Evolutionary conservation across 148 eudicot species (phyloP).

Genomic region (Heliosperma pusillum): DNA sequence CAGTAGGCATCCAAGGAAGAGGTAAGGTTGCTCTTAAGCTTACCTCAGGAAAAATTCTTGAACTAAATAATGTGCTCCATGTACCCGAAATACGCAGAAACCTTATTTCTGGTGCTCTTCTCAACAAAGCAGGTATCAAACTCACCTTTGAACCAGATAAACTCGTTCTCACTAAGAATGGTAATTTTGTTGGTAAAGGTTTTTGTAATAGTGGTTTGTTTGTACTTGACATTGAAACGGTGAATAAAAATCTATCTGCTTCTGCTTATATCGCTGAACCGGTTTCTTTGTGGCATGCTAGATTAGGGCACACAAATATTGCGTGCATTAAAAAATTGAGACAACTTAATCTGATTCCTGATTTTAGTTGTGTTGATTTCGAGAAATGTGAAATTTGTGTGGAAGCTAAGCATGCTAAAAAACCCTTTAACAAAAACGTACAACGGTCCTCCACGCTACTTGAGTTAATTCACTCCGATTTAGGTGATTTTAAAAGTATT

Average conservation of each 20-base stretch:
- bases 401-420: not conserved
- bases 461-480: not conserved
- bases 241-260: not conserved
- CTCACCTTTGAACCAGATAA: not conserved
- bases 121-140: constrained; percentile 2
- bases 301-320: not conserved
- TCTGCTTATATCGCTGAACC: not conserved
- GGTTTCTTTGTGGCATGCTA: not conserved
- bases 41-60: not conserved
- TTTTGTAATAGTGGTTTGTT: constrained; percentile 12
- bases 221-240: not conserved
- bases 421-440: not conserved
- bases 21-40: not conserved
- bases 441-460: not conserved
- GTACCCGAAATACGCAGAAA: not conserved
- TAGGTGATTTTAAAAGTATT: too few species aligned
- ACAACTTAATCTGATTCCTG: not conserved
- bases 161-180: constrained; percentile 2
- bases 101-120: not conserved
- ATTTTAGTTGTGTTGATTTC: not conserved
- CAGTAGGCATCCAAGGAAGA: not conserved
- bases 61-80: not conserved
- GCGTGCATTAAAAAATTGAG: not conserved
- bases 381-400: constrained; percentile 8
- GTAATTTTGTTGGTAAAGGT: constrained; percentile 9